Conservation (phyloP, 805 yeast species). For the Tetrapisispora pingtungensis region DNA sequence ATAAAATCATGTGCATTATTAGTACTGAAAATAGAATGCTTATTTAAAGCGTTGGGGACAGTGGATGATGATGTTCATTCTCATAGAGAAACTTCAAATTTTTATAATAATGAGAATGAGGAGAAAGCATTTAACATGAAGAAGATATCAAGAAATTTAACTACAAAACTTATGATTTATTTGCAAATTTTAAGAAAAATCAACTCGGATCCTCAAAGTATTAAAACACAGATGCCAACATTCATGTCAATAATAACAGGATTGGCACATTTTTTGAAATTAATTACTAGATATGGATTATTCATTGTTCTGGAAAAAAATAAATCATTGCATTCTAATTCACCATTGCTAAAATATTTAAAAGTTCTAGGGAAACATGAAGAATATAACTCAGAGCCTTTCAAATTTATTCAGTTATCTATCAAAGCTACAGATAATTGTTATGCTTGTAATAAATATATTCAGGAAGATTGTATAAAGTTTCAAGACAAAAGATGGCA, state of each 20-base stretch:
- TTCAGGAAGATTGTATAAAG: conserved; percentile 73
- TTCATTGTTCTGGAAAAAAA: conserved; percentile 65
- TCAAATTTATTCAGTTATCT: conserved; percentile 38
- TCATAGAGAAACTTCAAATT: background rate
- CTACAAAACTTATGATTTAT: conserved; percentile 84
- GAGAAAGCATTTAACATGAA: conserved; percentile 1
- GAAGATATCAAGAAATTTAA: conserved; percentile 65
- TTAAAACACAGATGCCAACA: conserved; percentile 39
- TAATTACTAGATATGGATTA: conserved; percentile 72
- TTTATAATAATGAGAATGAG: background rate
- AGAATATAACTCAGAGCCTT: conserved; percentile 27
- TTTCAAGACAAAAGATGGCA: conserved; percentile 73
- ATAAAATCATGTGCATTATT: conserved; percentile 59
- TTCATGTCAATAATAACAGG: conserved; percentile 78
- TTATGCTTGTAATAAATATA: conserved; percentile 55
- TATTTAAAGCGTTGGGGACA: conserved; percentile 66
- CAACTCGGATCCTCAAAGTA: conserved; percentile 28
- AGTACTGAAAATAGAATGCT: conserved; percentile 60
- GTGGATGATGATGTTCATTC: conserved; percentile 19
- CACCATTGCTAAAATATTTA: conserved; percentile 55
- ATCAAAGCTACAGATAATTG: conserved; percentile 69
- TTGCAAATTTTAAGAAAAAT: conserved; percentile 68
- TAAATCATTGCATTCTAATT: conserved; percentile 44
- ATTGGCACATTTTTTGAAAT: conserved; percentile 83
- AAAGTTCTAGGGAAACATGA: conserved; percentile 42